These are phyloP conservation scores for Hygrophorus pudorinus DNA, from an alignment of 768 basidiomycete genomes.

Conservation along the genomic window DNA sequence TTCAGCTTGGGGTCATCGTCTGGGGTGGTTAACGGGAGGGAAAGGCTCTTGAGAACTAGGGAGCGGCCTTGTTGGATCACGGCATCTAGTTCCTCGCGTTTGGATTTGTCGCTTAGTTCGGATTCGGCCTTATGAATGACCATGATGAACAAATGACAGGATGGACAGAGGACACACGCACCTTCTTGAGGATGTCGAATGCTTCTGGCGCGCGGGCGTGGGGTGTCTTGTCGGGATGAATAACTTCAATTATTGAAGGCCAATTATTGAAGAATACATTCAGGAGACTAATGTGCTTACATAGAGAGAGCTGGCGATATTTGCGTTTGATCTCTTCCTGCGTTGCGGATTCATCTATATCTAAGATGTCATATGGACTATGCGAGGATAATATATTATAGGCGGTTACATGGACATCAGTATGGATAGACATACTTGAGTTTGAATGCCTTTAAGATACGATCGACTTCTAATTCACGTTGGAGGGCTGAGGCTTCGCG, in stretches of 20 bases:
- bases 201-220: slow-evolving; percentile 85
- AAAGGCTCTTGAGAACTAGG: slow-evolving; percentile 51
- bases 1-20: slow-evolving; percentile 52
- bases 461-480: slow-evolving; percentile 80
- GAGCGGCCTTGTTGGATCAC: slow-evolving; percentile 67
- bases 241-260: slow-evolving; percentile 52
- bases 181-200: slow-evolving; percentile 91
- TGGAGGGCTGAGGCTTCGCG: slow-evolving; percentile 80
- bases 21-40: slow-evolving; percentile 48
- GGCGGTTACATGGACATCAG: neutral
- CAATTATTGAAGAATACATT: slow-evolving; percentile 2
- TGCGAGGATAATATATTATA: neutral
- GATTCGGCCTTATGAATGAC: slow-evolving; percentile 56
- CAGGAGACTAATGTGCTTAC: slow-evolving; percentile 33
- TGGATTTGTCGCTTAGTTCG: slow-evolving; percentile 68
- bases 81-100: slow-evolving; percentile 76
- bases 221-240: slow-evolving; percentile 96
- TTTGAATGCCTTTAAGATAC: slow-evolving; percentile 91
- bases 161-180: slow-evolving; percentile 16
- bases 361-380: slow-evolving; percentile 91
- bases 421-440: slow-evolving; percentile 58
- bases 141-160: neutral
- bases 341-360: slow-evolving; percentile 61
- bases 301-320: slow-evolving; percentile 76
- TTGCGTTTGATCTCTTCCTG: slow-evolving; percentile 84